Evolutionary conservation across 2,329 filamentous ascomycete species (phyloP).

Genomic region (Neofusicoccum umdonicola): DNA sequence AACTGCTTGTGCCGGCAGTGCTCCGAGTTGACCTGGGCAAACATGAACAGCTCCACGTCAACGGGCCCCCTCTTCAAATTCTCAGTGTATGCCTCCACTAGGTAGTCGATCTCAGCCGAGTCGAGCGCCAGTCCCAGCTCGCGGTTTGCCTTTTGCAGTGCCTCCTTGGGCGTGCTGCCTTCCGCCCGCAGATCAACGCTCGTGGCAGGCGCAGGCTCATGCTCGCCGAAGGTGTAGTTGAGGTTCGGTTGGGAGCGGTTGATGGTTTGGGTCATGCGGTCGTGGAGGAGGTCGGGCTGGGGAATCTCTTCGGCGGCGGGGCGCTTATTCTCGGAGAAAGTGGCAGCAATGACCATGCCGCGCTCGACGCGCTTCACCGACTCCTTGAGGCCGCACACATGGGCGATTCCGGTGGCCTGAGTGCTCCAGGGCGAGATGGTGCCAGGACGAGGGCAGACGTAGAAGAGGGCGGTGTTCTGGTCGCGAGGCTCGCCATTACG

Average conservation of each 20-base stretch:
- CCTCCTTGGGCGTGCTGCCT: constrained; percentile 63
- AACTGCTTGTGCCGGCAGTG: constrained; percentile 89
- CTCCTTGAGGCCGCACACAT: constrained; percentile 78
- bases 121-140: constrained; percentile 83
- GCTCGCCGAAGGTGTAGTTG: constrained; percentile 74
- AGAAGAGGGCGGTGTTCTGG: constrained; percentile 58
- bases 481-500: constrained; percentile 52
- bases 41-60: constrained; percentile 98
- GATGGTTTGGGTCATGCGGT: constrained; percentile 93
- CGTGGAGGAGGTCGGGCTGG: constrained; percentile 72
- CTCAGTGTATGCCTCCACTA: constrained; percentile 77
- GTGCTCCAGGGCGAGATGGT: constrained; percentile 96
- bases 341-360: constrained; percentile 72
- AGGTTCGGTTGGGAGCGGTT: constrained; percentile 66
- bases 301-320: constrained; percentile 52
- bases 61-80: constrained; percentile 66
- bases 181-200: constrained; percentile 72
- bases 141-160: constrained; percentile 79
- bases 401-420: constrained; percentile 88
- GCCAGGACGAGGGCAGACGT: constrained; percentile 74
- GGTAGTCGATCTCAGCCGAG: constrained; percentile 84
- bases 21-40: constrained; percentile 98
- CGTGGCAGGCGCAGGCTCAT: constrained; percentile 62
- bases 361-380: constrained; percentile 79
- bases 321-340: constrained; percentile 49